Conservation (phyloP, 139 green algal species). For the Chlamydomonas sp. region DNA sequence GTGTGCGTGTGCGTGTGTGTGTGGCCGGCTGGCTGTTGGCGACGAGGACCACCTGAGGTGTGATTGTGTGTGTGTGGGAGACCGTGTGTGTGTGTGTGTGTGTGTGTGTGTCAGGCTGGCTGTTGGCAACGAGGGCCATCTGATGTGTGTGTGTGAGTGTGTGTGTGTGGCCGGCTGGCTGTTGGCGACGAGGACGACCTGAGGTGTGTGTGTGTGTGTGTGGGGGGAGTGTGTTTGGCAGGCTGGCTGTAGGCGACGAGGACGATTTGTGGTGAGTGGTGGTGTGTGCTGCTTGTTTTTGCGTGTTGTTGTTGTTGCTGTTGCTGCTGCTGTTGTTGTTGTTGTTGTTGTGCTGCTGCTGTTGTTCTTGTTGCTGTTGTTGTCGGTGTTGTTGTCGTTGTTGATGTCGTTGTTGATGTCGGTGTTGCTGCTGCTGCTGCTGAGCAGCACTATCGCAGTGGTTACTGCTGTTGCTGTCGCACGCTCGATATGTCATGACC, state of each 20-base stretch:
- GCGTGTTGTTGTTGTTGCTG: not conserved
- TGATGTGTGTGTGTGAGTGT: not conserved
- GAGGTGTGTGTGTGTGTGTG: not conserved
- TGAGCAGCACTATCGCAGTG: too few species aligned
- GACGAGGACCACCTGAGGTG: too few species aligned
- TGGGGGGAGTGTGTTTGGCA: not conserved
- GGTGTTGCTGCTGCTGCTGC: too few species aligned
- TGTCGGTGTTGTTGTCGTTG: too few species aligned
- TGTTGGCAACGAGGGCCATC: too few species aligned
- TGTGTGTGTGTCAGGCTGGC: not conserved
- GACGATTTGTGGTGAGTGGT: not conserved
- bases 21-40: not conserved
- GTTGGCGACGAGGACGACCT: not conserved
- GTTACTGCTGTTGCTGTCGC: too few species aligned
- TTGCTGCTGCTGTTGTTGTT: too few species aligned
- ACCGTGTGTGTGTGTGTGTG: not conserved
- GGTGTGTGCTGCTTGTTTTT: not conserved
- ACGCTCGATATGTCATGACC: too few species aligned
- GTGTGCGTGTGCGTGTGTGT: not conserved
- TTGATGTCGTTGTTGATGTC: too few species aligned
- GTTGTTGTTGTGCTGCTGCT: too few species aligned
- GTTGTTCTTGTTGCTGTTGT: too few species aligned
- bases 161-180: not conserved
- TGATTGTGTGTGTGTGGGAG: not conserved
- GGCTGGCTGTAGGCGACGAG: too few species aligned